Base-by-base conservation (phyloP, 2,329 filamentous ascomycete species). In the Aspergillus phoenicis region DNA sequence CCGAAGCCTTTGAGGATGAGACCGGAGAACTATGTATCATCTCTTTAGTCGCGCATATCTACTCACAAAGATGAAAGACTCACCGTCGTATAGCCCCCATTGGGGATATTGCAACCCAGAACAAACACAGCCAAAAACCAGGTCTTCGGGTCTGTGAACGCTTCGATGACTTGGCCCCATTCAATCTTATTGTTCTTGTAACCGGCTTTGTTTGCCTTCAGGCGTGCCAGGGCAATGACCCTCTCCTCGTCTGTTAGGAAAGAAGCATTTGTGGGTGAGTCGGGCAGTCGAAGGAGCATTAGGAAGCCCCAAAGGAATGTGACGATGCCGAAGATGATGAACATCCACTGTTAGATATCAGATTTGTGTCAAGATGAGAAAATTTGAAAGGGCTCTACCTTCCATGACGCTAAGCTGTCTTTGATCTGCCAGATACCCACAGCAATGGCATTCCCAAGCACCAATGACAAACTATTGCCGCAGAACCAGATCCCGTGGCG, bases 151-250 rank as follows among this genome's bases (percentile, higher is more conserved):
- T 74, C 73, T n/a, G 57, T 61, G 4, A 72, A 48, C 2, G 72
- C 71, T 57, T 74, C 71, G 4, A 62, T 41, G 8, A 73, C 59
- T 62, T 81, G 79, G 59, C 51, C 24, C 10, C 68, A 60, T 57
- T 82, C 81, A 63, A 79, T 77, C 24, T 78, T 71, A 1, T 73
- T 78, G 59, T 80, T 81, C 39, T 71, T 71, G 45, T 63, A 68
- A 2, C 70, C 71, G 2, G 68, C 66, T 22, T 68, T 58, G 17
- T 73, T 73, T 7, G 62, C 59, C 26, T 62, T 65, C 26, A 73
- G 43, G 3, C 70, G 61, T 26, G 69, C 65, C 1, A 65, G 52
- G 2, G 70, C 71, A 26, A 69, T 67, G 13, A 52, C 36, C 15
- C 59, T 61, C 58, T 72, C 66, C 43, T 66, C 62, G 4, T 69